Evolutionary conservation across 768 basidiomycete genomes (phyloP).

Genomic region (Tylopilus sp.): DNA sequence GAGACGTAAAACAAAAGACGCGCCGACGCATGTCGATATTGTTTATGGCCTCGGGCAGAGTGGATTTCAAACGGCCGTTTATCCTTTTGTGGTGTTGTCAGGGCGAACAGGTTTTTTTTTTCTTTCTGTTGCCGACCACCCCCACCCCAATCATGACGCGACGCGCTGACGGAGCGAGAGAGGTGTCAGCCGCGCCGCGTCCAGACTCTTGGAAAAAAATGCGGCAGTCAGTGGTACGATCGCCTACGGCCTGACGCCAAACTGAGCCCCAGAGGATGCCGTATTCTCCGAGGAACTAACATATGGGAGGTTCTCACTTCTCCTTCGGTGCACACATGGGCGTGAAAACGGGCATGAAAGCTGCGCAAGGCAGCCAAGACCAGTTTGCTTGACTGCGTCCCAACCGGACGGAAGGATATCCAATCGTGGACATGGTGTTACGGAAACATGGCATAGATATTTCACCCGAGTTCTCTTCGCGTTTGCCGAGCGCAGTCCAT

Average conservation of each 20-base stretch:
- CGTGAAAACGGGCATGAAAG: conserved; percentile 8
- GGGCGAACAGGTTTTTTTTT: background rate
- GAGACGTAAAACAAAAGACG: conserved; percentile 22
- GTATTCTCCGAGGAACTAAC: background rate
- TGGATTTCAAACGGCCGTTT: background rate
- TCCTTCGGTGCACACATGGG: background rate
- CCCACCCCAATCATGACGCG: too few species aligned
- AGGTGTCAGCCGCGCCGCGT: background rate
- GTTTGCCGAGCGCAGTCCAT: background rate
- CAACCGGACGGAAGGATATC: conserved; percentile 1
- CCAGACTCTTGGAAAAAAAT: background rate
- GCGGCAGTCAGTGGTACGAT: background rate
- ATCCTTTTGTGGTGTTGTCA: background rate
- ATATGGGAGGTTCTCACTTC: background rate
- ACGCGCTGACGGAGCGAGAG: too few species aligned
- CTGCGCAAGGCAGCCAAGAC: background rate
- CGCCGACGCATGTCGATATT: conserved; percentile 20
- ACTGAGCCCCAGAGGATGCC: background rate
- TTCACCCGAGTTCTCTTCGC: conserved; percentile 11
- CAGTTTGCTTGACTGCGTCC: conserved; percentile 1
- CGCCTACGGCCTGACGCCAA: background rate
- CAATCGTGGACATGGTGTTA: conserved; percentile 11
- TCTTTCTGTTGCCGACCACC: background rate
- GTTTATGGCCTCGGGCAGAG: too few species aligned
- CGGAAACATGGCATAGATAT: conserved; percentile 9